Percentiles rank a stretch among this genome's conserved stretches.
phyloP scores from a whole-genome alignment of 495 filamentous ascomycete genomes.

The Rusavskia elegans region DNA sequence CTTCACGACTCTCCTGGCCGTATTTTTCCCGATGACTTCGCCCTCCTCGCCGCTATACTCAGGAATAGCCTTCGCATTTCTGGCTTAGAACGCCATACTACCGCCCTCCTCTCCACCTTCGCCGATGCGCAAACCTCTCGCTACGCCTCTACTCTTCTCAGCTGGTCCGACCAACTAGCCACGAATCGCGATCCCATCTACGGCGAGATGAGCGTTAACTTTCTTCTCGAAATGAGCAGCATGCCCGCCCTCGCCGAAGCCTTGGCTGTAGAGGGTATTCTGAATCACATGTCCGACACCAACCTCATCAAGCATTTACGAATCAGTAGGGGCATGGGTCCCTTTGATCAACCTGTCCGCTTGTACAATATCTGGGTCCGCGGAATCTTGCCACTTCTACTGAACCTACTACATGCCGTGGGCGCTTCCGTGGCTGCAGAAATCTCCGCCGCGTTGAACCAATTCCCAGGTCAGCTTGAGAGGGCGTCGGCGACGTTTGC shows the following conservation, averaged over 20 bases:
- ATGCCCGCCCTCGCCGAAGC: constrained; percentile 75
- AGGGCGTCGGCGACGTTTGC: constrained; percentile 47
- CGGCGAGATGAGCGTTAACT: constrained; percentile 72
- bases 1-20: constrained; percentile 48
- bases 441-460: constrained; percentile 69
- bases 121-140: constrained; percentile 48
- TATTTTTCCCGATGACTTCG: constrained; percentile 52
- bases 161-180: constrained; percentile 74
- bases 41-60: constrained; percentile 75
- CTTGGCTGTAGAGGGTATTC: constrained; percentile 68
- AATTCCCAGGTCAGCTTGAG: constrained; percentile 57
- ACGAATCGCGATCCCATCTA: constrained; percentile 78
- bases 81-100: constrained; percentile 39
- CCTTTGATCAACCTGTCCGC: constrained; percentile 41
- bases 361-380: constrained; percentile 75
- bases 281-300: constrained; percentile 62
- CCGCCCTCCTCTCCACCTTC: constrained; percentile 51
- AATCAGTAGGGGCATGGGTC: constrained; percentile 49
- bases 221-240: constrained; percentile 74
- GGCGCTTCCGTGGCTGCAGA: constrained; percentile 66
- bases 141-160: constrained; percentile 74
- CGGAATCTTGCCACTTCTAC: constrained; percentile 72
- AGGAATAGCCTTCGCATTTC: constrained; percentile 66
- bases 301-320: constrained; percentile 56
- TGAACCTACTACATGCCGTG: constrained; percentile 75